These are phyloP conservation scores for Tephrocybe sp. DNA, from an alignment of 768 basidiomycete species.

Conservation along the genomic window DNA sequence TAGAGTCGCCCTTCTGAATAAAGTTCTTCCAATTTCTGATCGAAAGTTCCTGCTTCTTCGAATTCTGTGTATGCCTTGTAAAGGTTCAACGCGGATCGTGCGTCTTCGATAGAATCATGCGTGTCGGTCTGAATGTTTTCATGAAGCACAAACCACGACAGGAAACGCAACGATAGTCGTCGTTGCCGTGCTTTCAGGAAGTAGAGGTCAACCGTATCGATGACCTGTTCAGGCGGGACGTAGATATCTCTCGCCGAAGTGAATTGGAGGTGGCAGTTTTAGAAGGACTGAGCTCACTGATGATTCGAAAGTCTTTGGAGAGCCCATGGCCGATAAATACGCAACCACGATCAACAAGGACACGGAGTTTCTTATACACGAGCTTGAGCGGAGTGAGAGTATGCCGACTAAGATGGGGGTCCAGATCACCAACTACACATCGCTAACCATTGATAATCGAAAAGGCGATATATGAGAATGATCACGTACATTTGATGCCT, in stretches of 20 bases:
- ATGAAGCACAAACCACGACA: conserved; percentile 91
- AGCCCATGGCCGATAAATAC: conserved; percentile 97
- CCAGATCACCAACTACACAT: conserved; percentile 89
- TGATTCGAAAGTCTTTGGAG: conserved; percentile 96
- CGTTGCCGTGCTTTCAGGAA: conserved; percentile 79
- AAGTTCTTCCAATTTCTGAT: conserved; percentile 82
- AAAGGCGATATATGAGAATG: neutral
- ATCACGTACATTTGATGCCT: conserved; percentile 80
- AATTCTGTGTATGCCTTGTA: conserved; percentile 81
- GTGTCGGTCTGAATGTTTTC: conserved; percentile 91
- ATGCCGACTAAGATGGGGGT: conserved; percentile 76
- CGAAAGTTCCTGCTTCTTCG: conserved; percentile 74
- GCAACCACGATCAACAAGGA: conserved; percentile 92
- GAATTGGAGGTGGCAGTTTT: neutral
- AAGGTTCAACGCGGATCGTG: conserved; percentile 77
- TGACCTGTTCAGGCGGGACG: conserved; percentile 92
- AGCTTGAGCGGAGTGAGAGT: conserved; percentile 94
- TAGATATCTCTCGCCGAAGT: conserved; percentile 68
- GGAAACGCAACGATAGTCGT: conserved; percentile 86
- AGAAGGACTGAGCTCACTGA: conserved; percentile 60
- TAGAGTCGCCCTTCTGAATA: conserved; percentile 76
- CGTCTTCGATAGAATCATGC: conserved; percentile 99
- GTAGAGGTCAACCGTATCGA: conserved; percentile 98
- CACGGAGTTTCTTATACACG: conserved; percentile 96
- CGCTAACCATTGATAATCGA: conserved; percentile 6